Base-by-base conservation (phyloP, 2,329 filamentous ascomycete species). In the Phialocephala sp. region DNA sequence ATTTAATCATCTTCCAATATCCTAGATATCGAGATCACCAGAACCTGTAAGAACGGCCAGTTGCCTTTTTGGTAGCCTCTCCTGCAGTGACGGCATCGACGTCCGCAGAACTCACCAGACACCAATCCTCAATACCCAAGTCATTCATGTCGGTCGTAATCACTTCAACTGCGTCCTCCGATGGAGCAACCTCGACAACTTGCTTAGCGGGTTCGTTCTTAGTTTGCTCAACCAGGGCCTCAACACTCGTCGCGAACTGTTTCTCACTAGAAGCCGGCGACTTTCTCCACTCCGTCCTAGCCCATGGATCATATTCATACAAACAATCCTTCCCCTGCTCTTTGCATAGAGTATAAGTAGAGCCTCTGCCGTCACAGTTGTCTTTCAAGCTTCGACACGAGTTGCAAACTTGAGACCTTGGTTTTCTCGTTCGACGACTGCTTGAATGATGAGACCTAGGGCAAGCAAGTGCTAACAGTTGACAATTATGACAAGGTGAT, bases 71-170 rank as follows among this genome's bases (percentile, higher is more conserved):
- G 22, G n/a, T 20, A 22, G n/a, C n/a, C n/a, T 50, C 45, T 24
- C 22, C 45, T 22, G 24, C 45, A 22, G 12, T 24, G 9, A 50
- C 45, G 22, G 4, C 43, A 37, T 9, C 55, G 18, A 36, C 50
- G 18, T 54, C 50, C 12, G 27, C 24, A 54, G 50, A 54, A 3
- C 1, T 32, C 50, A 54, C 50, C 50, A 54, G 12, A 18, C 50
- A 54, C 50, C 50, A 54, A 54, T 54, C 50, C 50, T 54, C 50
- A 24, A 35, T 12, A 54, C 32, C 50, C 50, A 35, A 18, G 11
- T 54, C 50, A 12, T 54, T 22, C 50, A 18, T 54, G 2, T 27
- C 50, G 5, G 22, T 32, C 50, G 50, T 27, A 18, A 54, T 24
- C 3, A 3, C 50, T 12, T 54, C 18, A 18, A 32, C 14, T 35